Conservation (phyloP, 495 filamentous ascomycete genomes). For the Talaromyces proteolyticus region DNA sequence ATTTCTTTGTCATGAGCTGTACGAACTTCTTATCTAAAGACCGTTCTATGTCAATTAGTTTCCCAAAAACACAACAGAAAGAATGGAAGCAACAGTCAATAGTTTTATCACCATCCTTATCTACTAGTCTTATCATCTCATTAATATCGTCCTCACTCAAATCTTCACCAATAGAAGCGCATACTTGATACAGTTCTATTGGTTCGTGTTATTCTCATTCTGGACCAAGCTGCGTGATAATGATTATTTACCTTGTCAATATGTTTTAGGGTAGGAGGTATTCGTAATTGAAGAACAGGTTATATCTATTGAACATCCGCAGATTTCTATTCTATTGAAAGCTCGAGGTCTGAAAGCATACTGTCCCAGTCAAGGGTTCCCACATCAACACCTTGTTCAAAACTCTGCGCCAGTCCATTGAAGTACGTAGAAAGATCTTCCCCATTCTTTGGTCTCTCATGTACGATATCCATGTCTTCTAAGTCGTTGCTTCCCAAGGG, state of each 20-base stretch:
- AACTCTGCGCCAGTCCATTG: constrained; percentile 12
- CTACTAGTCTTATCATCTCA: too few relatives aligned
- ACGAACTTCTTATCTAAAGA: too few relatives aligned
- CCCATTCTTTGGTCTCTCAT: not conserved
- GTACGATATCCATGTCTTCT: not conserved
- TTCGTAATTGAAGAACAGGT: not conserved
- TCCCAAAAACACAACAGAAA: too few relatives aligned
- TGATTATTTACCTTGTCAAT: not conserved
- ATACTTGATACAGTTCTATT: too few relatives aligned
- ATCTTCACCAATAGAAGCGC: too few relatives aligned
- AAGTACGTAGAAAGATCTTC: constrained; percentile 6
- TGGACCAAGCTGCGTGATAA: not conserved
- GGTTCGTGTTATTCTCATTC: not conserved
- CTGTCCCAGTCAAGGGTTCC: constrained; percentile 14
- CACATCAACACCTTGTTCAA: constrained; percentile 13
- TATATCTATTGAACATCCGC: not conserved
- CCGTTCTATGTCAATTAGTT: too few relatives aligned
- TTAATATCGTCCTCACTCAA: too few relatives aligned
- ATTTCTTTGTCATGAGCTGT: too few relatives aligned
- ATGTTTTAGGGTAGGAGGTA: not conserved
- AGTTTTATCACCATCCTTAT: too few relatives aligned
- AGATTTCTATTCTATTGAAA: not conserved
- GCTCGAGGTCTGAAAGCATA: constrained; percentile 15
- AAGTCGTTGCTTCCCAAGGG: not conserved
- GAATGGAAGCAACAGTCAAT: too few relatives aligned